A percentile compares a stretch with the other conserved stretches of the same genome.
Evolutionary conservation across 495 filamentous ascomycete genomes (phyloP).

Genomic region (Hypomontagnella submonticulosa): DNA sequence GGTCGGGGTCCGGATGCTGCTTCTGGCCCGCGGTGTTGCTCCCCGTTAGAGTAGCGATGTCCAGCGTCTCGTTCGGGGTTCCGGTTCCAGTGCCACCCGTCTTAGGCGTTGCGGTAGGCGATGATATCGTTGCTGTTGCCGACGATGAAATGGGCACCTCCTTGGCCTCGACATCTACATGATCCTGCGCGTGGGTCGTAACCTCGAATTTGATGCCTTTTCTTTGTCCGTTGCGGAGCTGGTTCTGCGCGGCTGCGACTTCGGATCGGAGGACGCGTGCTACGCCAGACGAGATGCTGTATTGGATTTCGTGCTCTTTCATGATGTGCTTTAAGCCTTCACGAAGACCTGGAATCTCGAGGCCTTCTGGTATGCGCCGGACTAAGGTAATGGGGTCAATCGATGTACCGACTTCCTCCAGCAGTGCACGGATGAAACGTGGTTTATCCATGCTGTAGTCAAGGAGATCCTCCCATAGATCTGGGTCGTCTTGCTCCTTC

Average conservation of each 20-base stretch:
- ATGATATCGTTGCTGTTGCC: slow-evolving; percentile 25
- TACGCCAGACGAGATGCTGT: slow-evolving; percentile 88
- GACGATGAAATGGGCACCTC: slow-evolving; percentile 23
- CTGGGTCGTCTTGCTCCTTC: slow-evolving; percentile 88
- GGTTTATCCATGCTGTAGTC: slow-evolving; percentile 97
- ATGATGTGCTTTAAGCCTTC: slow-evolving; percentile 87
- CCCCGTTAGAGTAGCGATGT: slow-evolving; percentile 48
- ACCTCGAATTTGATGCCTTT: slow-evolving; percentile 92
- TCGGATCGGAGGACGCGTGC: slow-evolving; percentile 87
- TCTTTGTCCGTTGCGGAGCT: slow-evolving; percentile 77
- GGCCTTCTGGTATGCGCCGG: slow-evolving; percentile 86
- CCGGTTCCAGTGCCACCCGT: slow-evolving; percentile 48
- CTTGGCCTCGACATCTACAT: slow-evolving; percentile 54
- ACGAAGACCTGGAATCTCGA: slow-evolving; percentile 88
- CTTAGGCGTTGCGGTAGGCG: slow-evolving; percentile 43
- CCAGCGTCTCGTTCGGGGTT: slow-evolving; percentile 40
- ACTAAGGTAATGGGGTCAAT: slow-evolving; percentile 92
- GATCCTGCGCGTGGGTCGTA: slow-evolving; percentile 53
- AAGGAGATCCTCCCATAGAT: slow-evolving; percentile 94
- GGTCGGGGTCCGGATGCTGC: slow-evolving; percentile 32
- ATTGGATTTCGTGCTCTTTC: slow-evolving; percentile 92
- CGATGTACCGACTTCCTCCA: slow-evolving; percentile 92
- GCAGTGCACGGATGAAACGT: slow-evolving; percentile 87
- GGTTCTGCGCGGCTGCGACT: slow-evolving; percentile 83
- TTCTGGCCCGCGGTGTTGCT: slow-evolving; percentile 13